Evolutionary conservation across 2,329 filamentous ascomycete genomes (phyloP).

Genomic region (Pseudopithomyces chartarum): DNA sequence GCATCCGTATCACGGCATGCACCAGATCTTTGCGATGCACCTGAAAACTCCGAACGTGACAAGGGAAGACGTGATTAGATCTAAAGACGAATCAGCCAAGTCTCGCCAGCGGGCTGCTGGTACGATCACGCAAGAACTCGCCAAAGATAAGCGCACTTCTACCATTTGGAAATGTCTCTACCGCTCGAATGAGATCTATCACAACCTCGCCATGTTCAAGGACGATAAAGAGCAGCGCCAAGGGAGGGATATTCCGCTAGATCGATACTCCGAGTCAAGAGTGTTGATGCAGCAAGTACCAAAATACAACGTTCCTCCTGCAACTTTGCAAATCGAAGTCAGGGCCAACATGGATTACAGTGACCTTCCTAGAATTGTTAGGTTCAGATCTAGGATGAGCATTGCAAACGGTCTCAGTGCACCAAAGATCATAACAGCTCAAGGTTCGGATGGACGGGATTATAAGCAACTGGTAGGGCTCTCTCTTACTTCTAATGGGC

Average conservation of each 20-base stretch:
- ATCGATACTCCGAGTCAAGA: constrained; percentile 66
- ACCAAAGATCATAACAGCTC: constrained; percentile 87
- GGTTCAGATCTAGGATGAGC: constrained; percentile 75
- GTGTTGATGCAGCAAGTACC: constrained; percentile 67
- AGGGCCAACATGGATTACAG: constrained; percentile 76
- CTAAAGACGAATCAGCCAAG: constrained; percentile 74
- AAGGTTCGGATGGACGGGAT: constrained; percentile 75
- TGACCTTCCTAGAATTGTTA: constrained; percentile 72
- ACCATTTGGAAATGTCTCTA: constrained; percentile 73
- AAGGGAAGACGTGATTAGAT: constrained; percentile 52
- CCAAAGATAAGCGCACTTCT: constrained; percentile 56
- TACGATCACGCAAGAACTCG: constrained; percentile 67
- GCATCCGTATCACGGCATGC: constrained; percentile 96
- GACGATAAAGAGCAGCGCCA: constrained; percentile 70
- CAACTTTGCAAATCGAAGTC: constrained; percentile 84
- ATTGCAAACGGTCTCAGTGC: constrained; percentile 91
- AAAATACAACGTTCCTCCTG: constrained; percentile 77
- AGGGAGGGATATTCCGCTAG: constrained; percentile 66
- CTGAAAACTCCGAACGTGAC: constrained; percentile 62
- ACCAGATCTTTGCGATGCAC: constrained; percentile 81
- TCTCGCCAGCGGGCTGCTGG: constrained; percentile 76
- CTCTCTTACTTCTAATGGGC: background rate
- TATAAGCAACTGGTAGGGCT: constrained; percentile 80
- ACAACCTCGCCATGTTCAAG: constrained; percentile 67
- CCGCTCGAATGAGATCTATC: constrained; percentile 70